Conservation (phyloP, 805 yeast species). For the Lipomyces japonicus region DNA sequence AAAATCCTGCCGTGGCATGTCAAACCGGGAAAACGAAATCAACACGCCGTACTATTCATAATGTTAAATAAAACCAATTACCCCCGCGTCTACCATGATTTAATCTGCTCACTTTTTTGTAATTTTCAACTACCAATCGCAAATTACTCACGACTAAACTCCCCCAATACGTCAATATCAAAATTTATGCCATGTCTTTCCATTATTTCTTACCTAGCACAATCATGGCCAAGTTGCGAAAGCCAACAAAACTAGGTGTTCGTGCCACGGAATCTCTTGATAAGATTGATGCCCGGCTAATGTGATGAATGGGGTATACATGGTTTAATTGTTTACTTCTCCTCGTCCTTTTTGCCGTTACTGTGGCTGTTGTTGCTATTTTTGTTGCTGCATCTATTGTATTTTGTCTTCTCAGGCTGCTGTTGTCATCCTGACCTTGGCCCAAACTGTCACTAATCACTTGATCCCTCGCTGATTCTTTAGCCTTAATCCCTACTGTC, state of each 20-base stretch:
- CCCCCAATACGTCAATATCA: neutral
- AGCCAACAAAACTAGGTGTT: conserved; percentile 38
- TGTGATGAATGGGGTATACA: conserved; percentile 22
- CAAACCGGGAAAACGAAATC: conserved; percentile 35
- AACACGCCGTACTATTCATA: conserved; percentile 36
- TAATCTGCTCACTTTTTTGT: conserved; percentile 29
- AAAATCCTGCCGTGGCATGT: conserved; percentile 37
- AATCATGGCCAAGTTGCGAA: conserved; percentile 42
- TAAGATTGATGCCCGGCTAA: conserved; percentile 17
- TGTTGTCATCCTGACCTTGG: too few relatives aligned
- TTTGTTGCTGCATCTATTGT: neutral
- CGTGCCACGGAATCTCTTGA: conserved; percentile 27
- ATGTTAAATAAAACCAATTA: conserved; percentile 14
- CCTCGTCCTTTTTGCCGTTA: neutral
- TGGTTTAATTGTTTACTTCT: conserved; percentile 10
- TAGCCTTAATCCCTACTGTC: too few relatives aligned
- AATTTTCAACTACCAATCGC: conserved; percentile 41
- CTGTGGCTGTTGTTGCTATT: neutral
- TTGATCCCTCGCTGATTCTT: too few relatives aligned
- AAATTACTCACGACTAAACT: conserved; percentile 38
- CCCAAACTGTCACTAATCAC: too few relatives aligned
- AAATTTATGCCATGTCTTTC: neutral
- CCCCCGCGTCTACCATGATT: too few relatives aligned
- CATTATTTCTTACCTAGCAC: conserved; percentile 30
- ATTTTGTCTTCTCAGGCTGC: neutral